Evolutionary conservation across 768 basidiomycete species (phyloP).

Genomic region (Clavaria fumosa): DNA sequence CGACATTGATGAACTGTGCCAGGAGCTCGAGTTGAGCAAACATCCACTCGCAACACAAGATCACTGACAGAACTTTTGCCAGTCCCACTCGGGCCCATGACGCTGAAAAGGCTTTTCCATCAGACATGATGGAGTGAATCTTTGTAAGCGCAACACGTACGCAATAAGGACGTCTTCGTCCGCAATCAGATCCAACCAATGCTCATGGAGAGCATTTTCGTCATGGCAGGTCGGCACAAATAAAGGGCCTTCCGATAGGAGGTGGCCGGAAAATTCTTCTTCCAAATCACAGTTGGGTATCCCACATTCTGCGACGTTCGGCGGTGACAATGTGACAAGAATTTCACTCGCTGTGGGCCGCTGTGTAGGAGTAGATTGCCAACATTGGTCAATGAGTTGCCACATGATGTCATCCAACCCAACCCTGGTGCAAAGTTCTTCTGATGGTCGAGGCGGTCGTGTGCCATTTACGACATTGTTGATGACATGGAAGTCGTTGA

Average conservation of each 20-base stretch:
- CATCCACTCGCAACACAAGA: neutral
- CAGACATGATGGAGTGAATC: neutral
- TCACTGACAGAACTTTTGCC: slow-evolving; percentile 15
- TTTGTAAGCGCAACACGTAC: slow-evolving; percentile 9
- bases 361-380: neutral
- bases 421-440: neutral
- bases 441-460: neutral
- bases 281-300: too few species aligned
- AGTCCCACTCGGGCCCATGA: slow-evolving; percentile 16
- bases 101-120: slow-evolving; percentile 7
- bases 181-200: neutral
- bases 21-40: neutral
- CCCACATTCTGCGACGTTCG: too few species aligned
- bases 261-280: too few species aligned
- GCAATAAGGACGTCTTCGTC: slow-evolving; percentile 10
- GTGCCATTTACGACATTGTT: neutral
- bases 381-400: neutral
- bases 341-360: neutral
- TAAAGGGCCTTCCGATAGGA: neutral
- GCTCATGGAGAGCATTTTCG: neutral
- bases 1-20: slow-evolving; percentile 16
- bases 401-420: neutral
- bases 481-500: neutral
- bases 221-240: neutral
- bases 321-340: neutral